These are phyloP conservation scores for Colletotrichum sp. DNA, from an alignment of 2,329 filamentous ascomycete genomes.

Conservation along the genomic window DNA sequence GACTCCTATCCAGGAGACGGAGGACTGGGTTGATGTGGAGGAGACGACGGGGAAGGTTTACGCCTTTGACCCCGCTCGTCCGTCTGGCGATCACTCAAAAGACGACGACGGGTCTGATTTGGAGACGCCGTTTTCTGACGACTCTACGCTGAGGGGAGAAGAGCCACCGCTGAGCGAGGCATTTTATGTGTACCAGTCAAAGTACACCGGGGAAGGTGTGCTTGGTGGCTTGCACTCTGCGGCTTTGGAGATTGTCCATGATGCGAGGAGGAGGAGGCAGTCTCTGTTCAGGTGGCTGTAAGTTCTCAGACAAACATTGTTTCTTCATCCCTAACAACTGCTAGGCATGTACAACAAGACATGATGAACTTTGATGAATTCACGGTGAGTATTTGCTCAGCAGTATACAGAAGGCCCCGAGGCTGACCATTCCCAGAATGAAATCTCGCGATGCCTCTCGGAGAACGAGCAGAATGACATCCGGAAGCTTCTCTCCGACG, in stretches of 20 bases:
- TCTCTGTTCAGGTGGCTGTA: conserved; percentile 49
- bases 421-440: conserved; percentile 30
- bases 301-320: background rate
- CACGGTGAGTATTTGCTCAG: conserved; percentile 32
- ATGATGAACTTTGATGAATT: conserved; percentile 49
- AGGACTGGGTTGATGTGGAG: conserved; percentile 33
- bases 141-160: conserved; percentile 22
- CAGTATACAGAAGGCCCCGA: background rate
- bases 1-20: conserved; percentile 18
- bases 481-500: conserved; percentile 39
- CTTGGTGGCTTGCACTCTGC: conserved; percentile 39
- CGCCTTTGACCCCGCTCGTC: conserved; percentile 25
- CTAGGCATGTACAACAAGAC: conserved; percentile 42
- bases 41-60: conserved; percentile 26
- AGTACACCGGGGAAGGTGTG: conserved; percentile 43
- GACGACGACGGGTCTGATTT: conserved; percentile 32
- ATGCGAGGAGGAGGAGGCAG: conserved; percentile 32
- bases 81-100: conserved; percentile 25
- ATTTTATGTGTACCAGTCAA: conserved; percentile 34
- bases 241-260: conserved; percentile 39
- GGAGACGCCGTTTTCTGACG: conserved; percentile 31
- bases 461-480: conserved; percentile 36
- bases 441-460: conserved; percentile 31
- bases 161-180: conserved; percentile 5
- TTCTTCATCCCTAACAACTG: conserved; percentile 16